Conservation (phyloP, 805 yeast species). For the Yarrowia deformans region DNA sequence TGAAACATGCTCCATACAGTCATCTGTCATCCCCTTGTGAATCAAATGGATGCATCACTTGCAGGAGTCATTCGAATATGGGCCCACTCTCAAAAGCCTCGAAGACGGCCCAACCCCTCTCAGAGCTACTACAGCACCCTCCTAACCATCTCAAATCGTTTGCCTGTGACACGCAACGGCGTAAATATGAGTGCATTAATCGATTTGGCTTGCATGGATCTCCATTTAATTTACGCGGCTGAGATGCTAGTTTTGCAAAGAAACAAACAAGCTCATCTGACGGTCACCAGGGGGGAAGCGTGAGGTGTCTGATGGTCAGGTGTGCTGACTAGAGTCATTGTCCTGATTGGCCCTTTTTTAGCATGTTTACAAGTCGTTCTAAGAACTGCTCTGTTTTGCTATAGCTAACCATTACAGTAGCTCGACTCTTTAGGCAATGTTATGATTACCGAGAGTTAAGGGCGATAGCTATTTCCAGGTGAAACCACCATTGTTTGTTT, state of each 20-base stretch:
- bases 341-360: background rate
- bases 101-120: no score
- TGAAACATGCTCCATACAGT: slow-evolving; percentile 10
- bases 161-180: background rate
- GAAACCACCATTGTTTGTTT: background rate
- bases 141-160: no score
- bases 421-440: background rate
- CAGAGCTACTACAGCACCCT: no score
- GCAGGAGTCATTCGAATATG: no score
- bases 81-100: no score
- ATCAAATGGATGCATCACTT: no score
- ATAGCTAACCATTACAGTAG: background rate
- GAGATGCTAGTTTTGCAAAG: slow-evolving; percentile 13
- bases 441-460: background rate
- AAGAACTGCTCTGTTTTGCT: background rate
- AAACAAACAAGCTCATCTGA: background rate
- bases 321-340: background rate
- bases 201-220: slow-evolving; percentile 24
- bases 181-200: slow-evolving; percentile 17
- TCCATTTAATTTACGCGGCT: slow-evolving; percentile 20
- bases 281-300: background rate
- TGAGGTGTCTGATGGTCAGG: background rate
- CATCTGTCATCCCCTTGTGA: background rate
- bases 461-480: background rate
- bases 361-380: background rate